Base-by-base conservation (phyloP, 257 asterid genomes). In the Fraxinus anomala region DNA sequence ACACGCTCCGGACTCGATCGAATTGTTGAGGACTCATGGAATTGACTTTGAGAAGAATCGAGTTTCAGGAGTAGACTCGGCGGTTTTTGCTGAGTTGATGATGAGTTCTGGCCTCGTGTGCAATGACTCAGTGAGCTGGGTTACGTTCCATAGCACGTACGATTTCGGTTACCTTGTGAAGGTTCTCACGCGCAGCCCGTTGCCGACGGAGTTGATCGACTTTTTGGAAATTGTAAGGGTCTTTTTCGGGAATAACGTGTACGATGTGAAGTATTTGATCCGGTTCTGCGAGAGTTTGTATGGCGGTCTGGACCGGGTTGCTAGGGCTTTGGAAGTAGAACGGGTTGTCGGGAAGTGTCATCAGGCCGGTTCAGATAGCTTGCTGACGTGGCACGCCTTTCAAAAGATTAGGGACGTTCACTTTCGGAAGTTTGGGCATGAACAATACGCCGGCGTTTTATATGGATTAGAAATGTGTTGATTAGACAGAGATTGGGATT, bases 311-410 rank as follows among this genome's bases (percentile, higher is more conserved):
- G 91, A 88, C 73, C 80, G 81, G 83, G 85, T 84, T 14, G 88
- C 88, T 6, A 81, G 77, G 79, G 14, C 83, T 0, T 33, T 88
- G 72, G 76, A 80, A 0, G 87, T 88, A 81, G 80, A 76, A 47
- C 87, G 89, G 83, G 86, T 72, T 17, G 89, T 84, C 6, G 91
- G 89, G 66, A 80, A 79, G 75, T 76, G 88, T 82, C 91, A 88
- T 72, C 89, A 88, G 68, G 90, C 92, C 82, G 92, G 92, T n/a
- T 88, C 90, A 74, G 90, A 88, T 73, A 82, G 90, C 67, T 56
- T 88, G 86, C 86, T 86, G 81, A 88, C 92, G 82, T 86, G 89
- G 87, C 92, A 88, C 31, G 87, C 89, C 8, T 88, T 86, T 65
- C 71, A 79, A 74, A 86, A 73, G 63, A 86, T 88, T 79, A 86